Conservation (phyloP, 108 stramenopile species). For the Skeletonema costatum region DNA sequence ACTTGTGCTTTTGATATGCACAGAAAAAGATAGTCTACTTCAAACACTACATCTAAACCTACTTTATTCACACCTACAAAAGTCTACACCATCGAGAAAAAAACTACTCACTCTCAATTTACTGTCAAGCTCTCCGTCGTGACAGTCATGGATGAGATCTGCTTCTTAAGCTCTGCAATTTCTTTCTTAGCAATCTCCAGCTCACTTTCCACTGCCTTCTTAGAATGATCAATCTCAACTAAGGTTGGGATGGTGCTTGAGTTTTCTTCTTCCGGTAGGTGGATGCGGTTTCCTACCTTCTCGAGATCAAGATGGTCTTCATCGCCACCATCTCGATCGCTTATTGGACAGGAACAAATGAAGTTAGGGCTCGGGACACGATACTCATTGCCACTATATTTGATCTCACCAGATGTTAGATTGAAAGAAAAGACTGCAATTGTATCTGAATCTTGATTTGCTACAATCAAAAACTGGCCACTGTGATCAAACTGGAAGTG, state of each 20-base stretch:
- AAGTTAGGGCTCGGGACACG: conserved; percentile 93
- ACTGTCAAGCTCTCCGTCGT: background rate
- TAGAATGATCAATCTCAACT: conserved; percentile 18
- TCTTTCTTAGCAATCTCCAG: conserved; percentile 39
- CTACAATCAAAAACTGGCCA: conserved; percentile 90
- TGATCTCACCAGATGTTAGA: conserved; percentile 81
- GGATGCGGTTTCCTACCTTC: conserved; percentile 5
- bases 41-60: too few species aligned
- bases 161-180: conserved; percentile 35
- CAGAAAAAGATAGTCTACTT: too few species aligned
- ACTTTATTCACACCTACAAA: too few species aligned
- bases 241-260: conserved; percentile 22
- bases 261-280: background rate
- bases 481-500: conserved; percentile 94
- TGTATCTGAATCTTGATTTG: conserved; percentile 94
- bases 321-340: conserved; percentile 32
- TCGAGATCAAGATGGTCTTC: conserved; percentile 15
- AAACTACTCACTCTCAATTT: background rate
- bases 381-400: conserved; percentile 90
- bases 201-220: conserved; percentile 24
- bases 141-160: conserved; percentile 11
- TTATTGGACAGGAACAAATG: conserved; percentile 82
- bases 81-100: too few species aligned
- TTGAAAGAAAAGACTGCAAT: conserved; percentile 91
- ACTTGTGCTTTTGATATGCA: too few species aligned